phyloP scores from a whole-genome alignment of 306 rosid genomes.

The Casuarina glauca region DNA sequence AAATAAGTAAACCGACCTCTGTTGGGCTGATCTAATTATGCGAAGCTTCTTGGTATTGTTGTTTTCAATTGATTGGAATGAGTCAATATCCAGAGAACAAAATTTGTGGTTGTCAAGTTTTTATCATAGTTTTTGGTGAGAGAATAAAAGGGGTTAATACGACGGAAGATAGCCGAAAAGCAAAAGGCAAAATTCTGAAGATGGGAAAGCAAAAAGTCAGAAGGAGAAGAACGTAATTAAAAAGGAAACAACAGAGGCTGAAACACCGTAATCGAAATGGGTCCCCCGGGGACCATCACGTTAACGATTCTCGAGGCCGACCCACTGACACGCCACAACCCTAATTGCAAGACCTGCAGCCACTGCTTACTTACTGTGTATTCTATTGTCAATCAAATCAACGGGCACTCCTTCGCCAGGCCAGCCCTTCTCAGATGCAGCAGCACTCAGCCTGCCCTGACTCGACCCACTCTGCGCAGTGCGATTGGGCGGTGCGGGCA shows the following conservation, averaged over 20 bases:
- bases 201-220: neutral
- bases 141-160: too few species aligned
- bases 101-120: too few species aligned
- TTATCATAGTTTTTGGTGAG: too few species aligned
- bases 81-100: too few species aligned
- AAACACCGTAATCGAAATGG: neutral
- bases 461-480: neutral
- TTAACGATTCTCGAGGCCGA: neutral
- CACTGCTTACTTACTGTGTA: neutral
- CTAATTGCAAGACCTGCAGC: neutral
- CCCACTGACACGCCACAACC: conserved; percentile 1
- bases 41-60: too few species aligned
- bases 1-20: too few species aligned
- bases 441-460: neutral
- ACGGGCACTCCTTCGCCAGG: neutral
- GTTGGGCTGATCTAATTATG: too few species aligned
- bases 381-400: neutral
- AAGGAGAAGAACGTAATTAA: neutral
- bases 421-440: neutral
- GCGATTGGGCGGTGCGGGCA: neutral
- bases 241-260: neutral
- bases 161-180: too few species aligned
- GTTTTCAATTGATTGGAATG: too few species aligned
- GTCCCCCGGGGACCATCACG: conserved; percentile 2
- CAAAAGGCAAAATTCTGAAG: neutral